Conservation (phyloP, 2,329 filamentous ascomycete genomes). For the Elsinoe fawcettii region DNA sequence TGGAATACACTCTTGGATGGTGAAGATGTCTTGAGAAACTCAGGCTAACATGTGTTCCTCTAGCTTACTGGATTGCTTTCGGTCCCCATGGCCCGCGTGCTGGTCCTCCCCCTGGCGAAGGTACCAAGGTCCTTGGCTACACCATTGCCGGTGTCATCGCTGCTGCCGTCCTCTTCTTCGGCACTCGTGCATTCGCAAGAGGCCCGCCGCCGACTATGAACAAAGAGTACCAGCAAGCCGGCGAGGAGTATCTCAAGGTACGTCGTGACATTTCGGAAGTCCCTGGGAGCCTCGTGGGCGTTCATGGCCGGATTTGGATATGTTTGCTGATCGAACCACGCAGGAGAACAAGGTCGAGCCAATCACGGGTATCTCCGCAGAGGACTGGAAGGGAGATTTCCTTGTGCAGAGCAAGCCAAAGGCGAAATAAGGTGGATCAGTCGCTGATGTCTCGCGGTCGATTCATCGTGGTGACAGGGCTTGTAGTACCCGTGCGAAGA, state of each 20-base stretch:
- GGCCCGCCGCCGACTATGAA: constrained; percentile 78
- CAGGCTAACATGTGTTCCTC: constrained; percentile 20
- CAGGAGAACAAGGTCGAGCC: constrained; percentile 80
- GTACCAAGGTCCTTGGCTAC: constrained; percentile 68
- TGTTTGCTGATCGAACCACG: constrained; percentile 19
- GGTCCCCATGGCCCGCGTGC: constrained; percentile 92
- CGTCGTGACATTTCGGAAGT: constrained; percentile 29
- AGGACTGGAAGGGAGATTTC: constrained; percentile 63
- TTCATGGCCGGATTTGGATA: neutral
- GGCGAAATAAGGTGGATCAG: constrained; percentile 17
- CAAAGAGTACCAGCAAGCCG: constrained; percentile 92
- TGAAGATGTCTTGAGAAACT: no score
- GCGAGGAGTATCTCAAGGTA: constrained; percentile 91
- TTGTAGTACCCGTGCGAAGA: neutral
- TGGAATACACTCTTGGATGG: no score
- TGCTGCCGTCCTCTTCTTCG: constrained; percentile 63
- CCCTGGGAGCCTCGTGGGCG: constrained; percentile 15
- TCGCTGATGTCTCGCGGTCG: neutral
- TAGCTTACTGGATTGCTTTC: constrained; percentile 99
- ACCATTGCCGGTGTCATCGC: constrained; percentile 59
- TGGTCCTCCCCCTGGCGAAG: constrained; percentile 73
- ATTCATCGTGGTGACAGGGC: neutral
- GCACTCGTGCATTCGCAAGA: constrained; percentile 64
- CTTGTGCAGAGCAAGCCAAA: constrained; percentile 57
- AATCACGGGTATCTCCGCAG: constrained; percentile 72